phyloP scores from a whole-genome alignment of 2,329 filamentous ascomycete species.

The Furcasterigmium furcatum region DNA sequence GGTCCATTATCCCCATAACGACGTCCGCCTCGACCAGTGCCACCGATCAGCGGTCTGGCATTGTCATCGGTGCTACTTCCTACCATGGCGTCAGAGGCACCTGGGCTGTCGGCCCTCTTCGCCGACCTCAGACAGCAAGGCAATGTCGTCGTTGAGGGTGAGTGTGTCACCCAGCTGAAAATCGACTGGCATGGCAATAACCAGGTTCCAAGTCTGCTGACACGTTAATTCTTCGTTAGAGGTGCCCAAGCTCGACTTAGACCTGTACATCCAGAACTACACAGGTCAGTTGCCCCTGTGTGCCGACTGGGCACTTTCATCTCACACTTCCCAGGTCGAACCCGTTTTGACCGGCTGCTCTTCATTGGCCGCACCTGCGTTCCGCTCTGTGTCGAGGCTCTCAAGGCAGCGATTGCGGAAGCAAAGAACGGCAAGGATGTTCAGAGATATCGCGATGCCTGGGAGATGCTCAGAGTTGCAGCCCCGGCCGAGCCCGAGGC shows the following conservation, averaged over 20 bases:
- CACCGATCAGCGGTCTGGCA: too few species aligned
- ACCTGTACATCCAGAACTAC: slow-evolving; percentile 89
- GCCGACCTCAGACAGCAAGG: slow-evolving; percentile 42
- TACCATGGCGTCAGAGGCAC: slow-evolving; percentile 29
- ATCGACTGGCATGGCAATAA: too few species aligned
- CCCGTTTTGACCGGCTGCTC: slow-evolving; percentile 75
- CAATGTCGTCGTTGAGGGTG: slow-evolving; percentile 45
- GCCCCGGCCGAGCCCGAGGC: slow-evolving; percentile 68
- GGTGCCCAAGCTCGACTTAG: slow-evolving; percentile 81
- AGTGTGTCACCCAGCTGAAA: too few species aligned
- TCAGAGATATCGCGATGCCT: slow-evolving; percentile 65
- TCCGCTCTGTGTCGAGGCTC: slow-evolving; percentile 72
- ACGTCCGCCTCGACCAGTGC: too few species aligned
- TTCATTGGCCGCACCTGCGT: slow-evolving; percentile 79
- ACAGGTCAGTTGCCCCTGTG: slow-evolving; percentile 52
- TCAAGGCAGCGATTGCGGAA: slow-evolving; percentile 73
- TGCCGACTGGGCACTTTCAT: slow-evolving; percentile 1
- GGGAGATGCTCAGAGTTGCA: slow-evolving; percentile 59
- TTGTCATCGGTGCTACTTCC: too few species aligned
- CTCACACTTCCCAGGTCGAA: slow-evolving; percentile 58
- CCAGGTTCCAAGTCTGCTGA: not conserved
- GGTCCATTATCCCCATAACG: too few species aligned
- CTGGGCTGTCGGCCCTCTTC: slow-evolving; percentile 37
- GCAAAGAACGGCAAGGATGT: slow-evolving; percentile 76
- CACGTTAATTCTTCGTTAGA: slow-evolving; percentile 10